A percentile compares a stretch with the other conserved stretches of the same genome.
Evolutionary conservation across 129 eudicot genomes (phyloP).

Genomic region (Heracleum sosnowskyi): DNA sequence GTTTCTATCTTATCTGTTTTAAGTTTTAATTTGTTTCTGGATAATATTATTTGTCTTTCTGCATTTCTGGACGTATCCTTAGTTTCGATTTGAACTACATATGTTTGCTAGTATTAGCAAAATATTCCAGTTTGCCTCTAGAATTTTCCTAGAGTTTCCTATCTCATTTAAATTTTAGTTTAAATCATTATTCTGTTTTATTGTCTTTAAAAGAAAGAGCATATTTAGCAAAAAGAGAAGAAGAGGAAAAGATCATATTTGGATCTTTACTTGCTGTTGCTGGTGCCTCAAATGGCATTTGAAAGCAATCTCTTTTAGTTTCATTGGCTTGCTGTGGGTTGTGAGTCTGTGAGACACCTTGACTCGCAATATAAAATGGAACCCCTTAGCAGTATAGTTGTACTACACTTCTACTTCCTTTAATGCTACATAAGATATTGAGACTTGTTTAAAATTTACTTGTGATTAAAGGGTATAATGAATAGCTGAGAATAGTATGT

Average conservation of each 20-base stretch:
- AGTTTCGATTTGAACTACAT: background rate
- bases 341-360: no score
- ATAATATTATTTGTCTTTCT: background rate
- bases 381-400: background rate
- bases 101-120: background rate
- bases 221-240: no score
- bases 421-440: background rate
- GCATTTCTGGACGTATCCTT: background rate
- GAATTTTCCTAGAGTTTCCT: no score
- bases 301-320: background rate
- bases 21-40: background rate
- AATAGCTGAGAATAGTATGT: no score
- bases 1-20: background rate
- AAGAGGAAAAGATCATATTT: no score
- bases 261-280: no score
- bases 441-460: background rate
- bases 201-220: no score
- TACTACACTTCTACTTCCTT: background rate
- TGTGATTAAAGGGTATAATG: background rate
- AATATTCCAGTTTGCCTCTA: background rate
- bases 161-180: no score
- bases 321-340: no score
- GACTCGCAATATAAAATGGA: no score
- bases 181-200: no score
- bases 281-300: background rate